Conservation (phyloP, 2,329 filamentous ascomycete species). For the Epicoccum sorghinum region DNA sequence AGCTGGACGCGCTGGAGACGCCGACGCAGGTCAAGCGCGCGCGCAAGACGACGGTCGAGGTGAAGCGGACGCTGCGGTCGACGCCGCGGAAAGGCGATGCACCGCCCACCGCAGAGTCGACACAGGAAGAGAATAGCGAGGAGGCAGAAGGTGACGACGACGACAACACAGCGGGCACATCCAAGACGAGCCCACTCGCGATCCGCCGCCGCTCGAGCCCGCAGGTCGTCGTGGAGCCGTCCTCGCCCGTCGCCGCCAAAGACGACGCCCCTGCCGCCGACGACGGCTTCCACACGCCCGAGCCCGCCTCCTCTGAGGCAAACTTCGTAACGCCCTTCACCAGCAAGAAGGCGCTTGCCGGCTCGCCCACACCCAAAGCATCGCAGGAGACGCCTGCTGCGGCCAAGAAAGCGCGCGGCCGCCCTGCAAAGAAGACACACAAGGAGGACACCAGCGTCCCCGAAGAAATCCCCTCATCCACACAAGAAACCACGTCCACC, state of each 20-base stretch:
- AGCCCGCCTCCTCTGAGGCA: constrained; percentile 22
- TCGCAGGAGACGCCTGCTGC: constrained; percentile 19
- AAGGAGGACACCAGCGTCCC: constrained; percentile 8
- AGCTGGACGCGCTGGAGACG: constrained; percentile 37
- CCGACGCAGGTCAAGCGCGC: constrained; percentile 39
- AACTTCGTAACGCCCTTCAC: constrained; percentile 36
- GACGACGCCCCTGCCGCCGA: constrained; percentile 23
- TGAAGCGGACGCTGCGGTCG: constrained; percentile 21
- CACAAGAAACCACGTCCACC: constrained; percentile 31
- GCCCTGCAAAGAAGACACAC: constrained; percentile 19
- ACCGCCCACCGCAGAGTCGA: constrained; percentile 14
- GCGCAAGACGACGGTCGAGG: constrained; percentile 25
- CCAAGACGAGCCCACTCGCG: constrained; percentile 16
- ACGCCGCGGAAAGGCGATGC: constrained; percentile 15
- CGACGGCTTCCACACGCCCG: constrained; percentile 32
- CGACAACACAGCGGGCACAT: constrained; percentile 14
- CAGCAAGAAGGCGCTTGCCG: constrained; percentile 23
- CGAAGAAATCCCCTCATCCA: constrained; percentile 38
- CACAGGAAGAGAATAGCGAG: constrained; percentile 10
- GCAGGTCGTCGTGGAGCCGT: constrained; percentile 28
- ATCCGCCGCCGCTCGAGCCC: constrained; percentile 33
- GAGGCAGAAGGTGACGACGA: constrained; percentile 22
- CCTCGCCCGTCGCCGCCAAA: constrained; percentile 17
- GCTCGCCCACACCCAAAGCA: constrained; percentile 34
- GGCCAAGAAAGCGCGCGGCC: constrained; percentile 24